Percentiles rank a stretch among this genome's conserved stretches.
Conservation (phyloP, 2,329 filamentous ascomycete species). For the Botryotinia globosa region DNA sequence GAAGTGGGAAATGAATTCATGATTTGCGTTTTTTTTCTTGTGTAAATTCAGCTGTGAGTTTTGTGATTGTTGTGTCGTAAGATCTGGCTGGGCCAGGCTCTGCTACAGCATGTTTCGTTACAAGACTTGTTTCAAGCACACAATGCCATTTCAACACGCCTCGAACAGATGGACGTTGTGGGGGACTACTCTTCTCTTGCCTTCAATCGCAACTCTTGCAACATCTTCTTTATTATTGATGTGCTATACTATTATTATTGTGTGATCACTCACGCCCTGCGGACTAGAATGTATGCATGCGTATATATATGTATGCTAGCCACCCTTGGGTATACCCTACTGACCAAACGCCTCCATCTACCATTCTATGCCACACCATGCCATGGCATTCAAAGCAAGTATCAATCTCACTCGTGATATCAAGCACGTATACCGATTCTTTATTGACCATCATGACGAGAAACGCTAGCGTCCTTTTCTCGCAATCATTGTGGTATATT, state of each 20-base stretch:
- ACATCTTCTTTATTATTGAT: neutral
- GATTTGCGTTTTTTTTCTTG: neutral
- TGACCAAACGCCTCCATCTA: constrained; percentile 13
- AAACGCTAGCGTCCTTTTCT: neutral
- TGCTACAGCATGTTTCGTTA: neutral
- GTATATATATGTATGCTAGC: neutral
- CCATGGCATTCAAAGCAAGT: neutral
- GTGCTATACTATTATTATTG: neutral
- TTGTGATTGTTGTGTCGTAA: neutral
- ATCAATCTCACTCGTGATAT: neutral
- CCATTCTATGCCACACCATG: constrained; percentile 1
- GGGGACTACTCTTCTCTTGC: neutral
- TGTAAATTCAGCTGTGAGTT: neutral
- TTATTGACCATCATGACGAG: neutral
- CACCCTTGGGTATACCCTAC: constrained; percentile 13
- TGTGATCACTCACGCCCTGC: neutral
- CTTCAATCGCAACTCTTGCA: neutral
- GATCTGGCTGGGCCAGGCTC: neutral
- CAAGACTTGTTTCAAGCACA: neutral
- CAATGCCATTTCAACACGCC: neutral
- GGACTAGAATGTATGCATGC: neutral
- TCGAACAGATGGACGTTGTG: neutral
- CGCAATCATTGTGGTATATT: neutral
- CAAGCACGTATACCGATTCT: neutral
- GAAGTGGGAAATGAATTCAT: neutral